phyloP scores from a whole-genome alignment of 2,329 filamentous ascomycete genomes.

The Ophiostoma pallidulum region DNA sequence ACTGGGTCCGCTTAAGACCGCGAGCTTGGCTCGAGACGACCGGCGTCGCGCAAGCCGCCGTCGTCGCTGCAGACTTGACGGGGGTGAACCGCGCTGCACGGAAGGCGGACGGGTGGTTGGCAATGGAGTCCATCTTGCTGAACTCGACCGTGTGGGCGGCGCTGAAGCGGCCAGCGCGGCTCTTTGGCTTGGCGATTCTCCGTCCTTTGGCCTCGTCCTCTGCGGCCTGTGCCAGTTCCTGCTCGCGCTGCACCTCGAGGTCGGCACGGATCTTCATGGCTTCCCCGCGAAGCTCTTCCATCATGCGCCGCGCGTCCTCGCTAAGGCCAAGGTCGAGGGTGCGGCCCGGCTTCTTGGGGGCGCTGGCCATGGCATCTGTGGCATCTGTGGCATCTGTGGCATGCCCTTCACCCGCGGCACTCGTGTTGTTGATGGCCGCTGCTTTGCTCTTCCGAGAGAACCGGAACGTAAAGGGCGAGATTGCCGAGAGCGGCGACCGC shows the following conservation, averaged over 20 bases:
- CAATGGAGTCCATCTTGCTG: constrained; percentile 97
- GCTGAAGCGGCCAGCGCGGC: constrained; percentile 70
- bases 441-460: constrained; percentile 35
- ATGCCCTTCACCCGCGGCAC: too few relatives aligned
- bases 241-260: constrained; percentile 52
- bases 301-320: constrained; percentile 49
- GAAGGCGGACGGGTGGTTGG: constrained; percentile 72
- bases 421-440: too few relatives aligned
- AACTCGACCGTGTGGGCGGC: constrained; percentile 80
- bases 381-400: constrained; percentile 17
- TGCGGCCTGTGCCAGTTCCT: constrained; percentile 37
- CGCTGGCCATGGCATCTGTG: neutral
- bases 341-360: neutral
- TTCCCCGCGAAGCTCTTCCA: constrained; percentile 62
- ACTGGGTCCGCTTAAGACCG: constrained; percentile 43
- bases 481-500: constrained; percentile 34
- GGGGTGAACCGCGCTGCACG: constrained; percentile 51
- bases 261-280: constrained; percentile 61
- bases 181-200: constrained; percentile 71
- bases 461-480: constrained; percentile 56
- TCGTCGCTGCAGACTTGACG: constrained; percentile 21
- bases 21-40: constrained; percentile 10
- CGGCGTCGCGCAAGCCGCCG: constrained; percentile 5
- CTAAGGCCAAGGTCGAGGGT: constrained; percentile 41
- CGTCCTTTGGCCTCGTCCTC: constrained; percentile 36